A percentile compares a stretch with the other conserved stretches of the same genome.
phyloP scores from a whole-genome alignment of 495 filamentous ascomycete genomes.

The Penicillium subrubescens region DNA sequence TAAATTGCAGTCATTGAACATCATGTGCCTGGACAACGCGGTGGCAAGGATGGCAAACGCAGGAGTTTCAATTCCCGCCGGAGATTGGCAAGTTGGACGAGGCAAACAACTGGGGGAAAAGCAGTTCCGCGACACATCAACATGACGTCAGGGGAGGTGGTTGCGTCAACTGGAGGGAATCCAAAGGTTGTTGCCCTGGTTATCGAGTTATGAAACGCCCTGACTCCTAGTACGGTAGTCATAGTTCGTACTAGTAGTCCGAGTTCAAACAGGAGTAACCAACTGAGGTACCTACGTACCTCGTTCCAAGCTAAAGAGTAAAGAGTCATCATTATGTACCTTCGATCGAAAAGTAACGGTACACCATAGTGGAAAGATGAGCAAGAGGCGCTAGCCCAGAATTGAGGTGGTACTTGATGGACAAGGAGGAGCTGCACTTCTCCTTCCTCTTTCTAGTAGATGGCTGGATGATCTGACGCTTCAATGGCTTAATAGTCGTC shows the following conservation, averaged over 20 bases:
- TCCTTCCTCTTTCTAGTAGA: slow-evolving; percentile 15
- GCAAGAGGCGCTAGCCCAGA: not conserved
- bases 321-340: not conserved
- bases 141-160: slow-evolving; percentile 8
- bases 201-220: not conserved
- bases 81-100: not conserved
- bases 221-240: too few species aligned
- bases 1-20: not conserved
- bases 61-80: not conserved
- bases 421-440: not conserved
- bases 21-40: not conserved
- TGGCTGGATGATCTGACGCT: slow-evolving; percentile 1
- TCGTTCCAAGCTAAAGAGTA: not conserved
- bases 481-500: slow-evolving; percentile 14
- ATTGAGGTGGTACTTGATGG: not conserved
- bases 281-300: not conserved
- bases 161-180: slow-evolving; percentile 1
- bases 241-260: too few species aligned
- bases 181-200: not conserved
- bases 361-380: not conserved
- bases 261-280: not conserved
- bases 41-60: not conserved
- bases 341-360: not conserved
- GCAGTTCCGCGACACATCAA: not conserved
- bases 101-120: slow-evolving; percentile 2